Base-by-base conservation (phyloP, 1,284 basidiomycete genomes). In the Coniophora puteana region DNA sequence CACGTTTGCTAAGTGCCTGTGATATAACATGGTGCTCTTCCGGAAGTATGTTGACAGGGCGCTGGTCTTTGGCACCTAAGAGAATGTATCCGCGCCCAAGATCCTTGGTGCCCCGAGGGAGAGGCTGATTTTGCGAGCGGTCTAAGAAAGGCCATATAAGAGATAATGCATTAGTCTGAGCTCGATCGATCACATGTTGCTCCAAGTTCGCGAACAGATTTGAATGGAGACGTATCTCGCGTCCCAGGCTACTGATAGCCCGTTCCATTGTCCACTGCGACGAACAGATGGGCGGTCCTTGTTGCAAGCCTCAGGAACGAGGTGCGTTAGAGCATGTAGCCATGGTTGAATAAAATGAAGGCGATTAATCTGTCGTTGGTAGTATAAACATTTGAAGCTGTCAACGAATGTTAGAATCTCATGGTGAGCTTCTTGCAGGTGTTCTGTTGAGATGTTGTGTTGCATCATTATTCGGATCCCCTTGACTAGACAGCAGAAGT, bases 1-100 rank as follows among this genome's bases (percentile, higher is more conserved):
- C 7, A 14, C 14, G 6, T 17, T 26, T 20, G 17, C 17, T 22
- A 16, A 50, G 12, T 36, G 41, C 49, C 4, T 11, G 1, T 22
- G 22, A 34, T 33, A 50, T 22, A 8, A 44, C 47, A n/a, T n/a
- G 11, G 8, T 31, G 42, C 36, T 52, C 50, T 7, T 21, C 12
- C 3, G 17, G 25, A 1, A 35, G 29, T 6, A 51, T 29, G 26
- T 29, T n/a, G 8, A 20, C 27, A 5, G 32, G 4, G 6, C 23
- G 20, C 5, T 23, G 4, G 10, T 53, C 43, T 34, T 37, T 43
- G 3, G 47, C 41, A 8, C n/a, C 20, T 8, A 31, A 18, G 8
- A 31, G 29, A 6, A 31, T 18, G n/a, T n/a, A n/a, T 7, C 29
- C 29, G n/a, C n/a, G 7, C 6, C 29, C 29, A n/a, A 31, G 29